Conservation (phyloP, 805 yeast species). For the Yarrowia sp. region DNA sequence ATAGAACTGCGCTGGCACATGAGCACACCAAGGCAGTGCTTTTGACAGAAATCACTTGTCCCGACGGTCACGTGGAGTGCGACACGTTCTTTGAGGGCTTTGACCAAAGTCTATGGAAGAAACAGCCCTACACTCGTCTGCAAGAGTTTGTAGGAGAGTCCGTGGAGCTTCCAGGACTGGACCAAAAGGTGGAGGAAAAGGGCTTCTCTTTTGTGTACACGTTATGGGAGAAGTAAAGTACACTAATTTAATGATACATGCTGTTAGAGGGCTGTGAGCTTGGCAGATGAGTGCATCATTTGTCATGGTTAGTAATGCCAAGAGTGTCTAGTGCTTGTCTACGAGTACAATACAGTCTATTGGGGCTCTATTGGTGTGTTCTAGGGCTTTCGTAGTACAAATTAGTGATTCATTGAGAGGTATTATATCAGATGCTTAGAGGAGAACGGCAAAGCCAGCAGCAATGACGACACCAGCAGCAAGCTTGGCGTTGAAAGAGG, state of each 20-base stretch:
- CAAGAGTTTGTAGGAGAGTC: conserved; percentile 41
- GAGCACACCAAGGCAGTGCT: conserved; percentile 54
- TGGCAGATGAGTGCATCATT: no score
- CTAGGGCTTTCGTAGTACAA: no score
- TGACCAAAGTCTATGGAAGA: conserved; percentile 34
- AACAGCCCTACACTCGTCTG: conserved; percentile 42
- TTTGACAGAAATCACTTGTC: conserved; percentile 61
- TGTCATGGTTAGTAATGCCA: no score
- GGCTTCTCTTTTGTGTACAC: conserved; percentile 60
- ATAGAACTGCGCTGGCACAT: conserved; percentile 52
- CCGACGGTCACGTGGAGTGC: conserved; percentile 47
- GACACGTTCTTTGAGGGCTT: conserved; percentile 60
- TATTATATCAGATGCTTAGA: not conserved
- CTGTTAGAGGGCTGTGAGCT: no score
- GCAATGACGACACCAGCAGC: conserved; percentile 1
- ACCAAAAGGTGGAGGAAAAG: conserved; percentile 44
- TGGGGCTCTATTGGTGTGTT: no score
- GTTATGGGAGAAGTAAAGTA: conserved; percentile 52
- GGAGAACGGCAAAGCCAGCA: not conserved
- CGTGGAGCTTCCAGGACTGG: conserved; percentile 34
- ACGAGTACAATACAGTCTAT: no score
- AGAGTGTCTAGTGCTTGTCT: no score
- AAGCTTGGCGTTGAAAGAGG: conserved; percentile 8
- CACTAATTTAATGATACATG: no score
- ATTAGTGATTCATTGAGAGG: not conserved